These are phyloP conservation scores for Ambrosiella beaveri DNA, from an alignment of 2,329 filamentous ascomycete genomes.

Conservation along the genomic window DNA sequence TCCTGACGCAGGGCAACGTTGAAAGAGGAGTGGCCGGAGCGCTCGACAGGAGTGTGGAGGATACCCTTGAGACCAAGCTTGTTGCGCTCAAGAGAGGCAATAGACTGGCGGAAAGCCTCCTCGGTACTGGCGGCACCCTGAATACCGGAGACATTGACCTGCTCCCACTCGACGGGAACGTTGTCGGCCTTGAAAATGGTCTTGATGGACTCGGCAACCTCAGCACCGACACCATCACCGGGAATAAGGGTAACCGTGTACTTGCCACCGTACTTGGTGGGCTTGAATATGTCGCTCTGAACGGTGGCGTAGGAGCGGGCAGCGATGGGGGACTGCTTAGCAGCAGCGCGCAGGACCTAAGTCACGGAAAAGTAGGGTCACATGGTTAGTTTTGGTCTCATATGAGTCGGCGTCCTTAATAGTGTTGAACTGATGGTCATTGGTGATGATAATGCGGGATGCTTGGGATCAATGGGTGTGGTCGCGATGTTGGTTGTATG, in stretches of 20 bases:
- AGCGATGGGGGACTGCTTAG: slow-evolving; percentile 22
- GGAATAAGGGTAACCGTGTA: slow-evolving; percentile 98
- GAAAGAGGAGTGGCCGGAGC: slow-evolving; percentile 97
- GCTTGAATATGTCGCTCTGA: slow-evolving; percentile 94
- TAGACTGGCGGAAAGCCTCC: slow-evolving; percentile 87
- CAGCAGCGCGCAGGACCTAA: slow-evolving; percentile 36
- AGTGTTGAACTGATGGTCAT: background rate
- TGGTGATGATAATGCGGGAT: background rate
- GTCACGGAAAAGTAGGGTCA: slow-evolving; percentile 7
- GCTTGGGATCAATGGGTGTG: background rate
- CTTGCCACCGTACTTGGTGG: slow-evolving; percentile 96
- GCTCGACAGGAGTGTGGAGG: slow-evolving; percentile 89
- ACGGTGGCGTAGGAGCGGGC: slow-evolving; percentile 58
- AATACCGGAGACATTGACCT: slow-evolving; percentile 87
- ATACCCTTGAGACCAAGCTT: slow-evolving; percentile 99
- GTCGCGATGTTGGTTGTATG: background rate
- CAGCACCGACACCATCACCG: slow-evolving; percentile 95
- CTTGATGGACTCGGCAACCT: slow-evolving; percentile 96
- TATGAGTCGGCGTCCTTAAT: background rate
- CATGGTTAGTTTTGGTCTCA: background rate
- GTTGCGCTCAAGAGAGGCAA: slow-evolving; percentile 91
- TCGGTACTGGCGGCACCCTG: slow-evolving; percentile 66
- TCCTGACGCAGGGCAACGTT: slow-evolving; percentile 98
- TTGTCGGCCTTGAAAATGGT: slow-evolving; percentile 99
- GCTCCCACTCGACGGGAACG: slow-evolving; percentile 96